Evolutionary conservation across 495 filamentous ascomycete genomes (phyloP).

Genomic region (Tuber brumale): DNA sequence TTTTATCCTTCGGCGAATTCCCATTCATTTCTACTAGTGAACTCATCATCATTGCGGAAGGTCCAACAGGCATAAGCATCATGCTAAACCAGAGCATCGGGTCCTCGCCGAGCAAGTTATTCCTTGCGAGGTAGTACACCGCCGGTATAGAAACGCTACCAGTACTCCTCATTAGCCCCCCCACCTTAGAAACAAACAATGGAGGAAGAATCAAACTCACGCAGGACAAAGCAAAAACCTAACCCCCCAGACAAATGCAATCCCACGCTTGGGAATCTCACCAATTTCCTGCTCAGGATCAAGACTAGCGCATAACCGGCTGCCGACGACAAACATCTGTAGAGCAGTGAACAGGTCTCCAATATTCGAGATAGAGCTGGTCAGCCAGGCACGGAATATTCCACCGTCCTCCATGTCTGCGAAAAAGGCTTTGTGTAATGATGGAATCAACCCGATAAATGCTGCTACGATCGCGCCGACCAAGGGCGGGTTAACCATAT

Average conservation of each 20-base stretch:
- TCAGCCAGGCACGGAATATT: conserved; percentile 65
- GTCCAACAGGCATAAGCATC: conserved; percentile 72
- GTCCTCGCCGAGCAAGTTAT: conserved; percentile 54
- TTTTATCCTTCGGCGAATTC: conserved; percentile 54
- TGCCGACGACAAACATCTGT: conserved; percentile 67
- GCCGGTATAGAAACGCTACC: conserved; percentile 49
- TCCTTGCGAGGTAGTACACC: conserved; percentile 57
- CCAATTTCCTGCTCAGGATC: conserved; percentile 50
- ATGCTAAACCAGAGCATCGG: conserved; percentile 70
- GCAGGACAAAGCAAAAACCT: conserved; percentile 63
- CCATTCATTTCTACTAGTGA: conserved; percentile 61
- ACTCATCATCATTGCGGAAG: conserved; percentile 62
- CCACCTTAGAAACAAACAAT: background rate
- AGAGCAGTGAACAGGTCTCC: conserved; percentile 64
- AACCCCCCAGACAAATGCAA: conserved; percentile 53
- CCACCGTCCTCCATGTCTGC: conserved; percentile 57
- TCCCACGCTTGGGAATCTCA: conserved; percentile 48
- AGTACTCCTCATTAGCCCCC: conserved; percentile 1
- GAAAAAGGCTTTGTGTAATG: conserved; percentile 63
- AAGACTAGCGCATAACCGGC: conserved; percentile 55
- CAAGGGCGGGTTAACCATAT: conserved; percentile 60
- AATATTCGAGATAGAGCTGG: conserved; percentile 57
- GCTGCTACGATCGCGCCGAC: conserved; percentile 59
- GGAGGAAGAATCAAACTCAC: conserved; percentile 37
- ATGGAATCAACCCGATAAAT: conserved; percentile 57